Conservation (phyloP, 2,329 filamentous ascomycete genomes). For the Camillea tinctor region DNA sequence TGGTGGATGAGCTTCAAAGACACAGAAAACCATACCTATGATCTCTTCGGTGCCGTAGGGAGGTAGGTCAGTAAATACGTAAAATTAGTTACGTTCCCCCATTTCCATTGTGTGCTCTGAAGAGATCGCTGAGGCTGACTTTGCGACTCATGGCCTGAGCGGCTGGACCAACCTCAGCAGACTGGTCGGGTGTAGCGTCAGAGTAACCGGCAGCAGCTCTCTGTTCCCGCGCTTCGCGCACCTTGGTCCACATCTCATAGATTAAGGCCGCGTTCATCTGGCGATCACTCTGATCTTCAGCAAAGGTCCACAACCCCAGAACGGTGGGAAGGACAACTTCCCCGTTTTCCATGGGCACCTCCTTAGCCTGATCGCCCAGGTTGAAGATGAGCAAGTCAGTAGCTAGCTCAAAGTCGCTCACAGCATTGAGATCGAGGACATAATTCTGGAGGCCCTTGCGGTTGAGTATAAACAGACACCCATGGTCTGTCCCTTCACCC, state of each 20-base stretch:
- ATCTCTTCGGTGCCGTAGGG: background rate
- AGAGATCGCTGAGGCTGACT: constrained; percentile 46
- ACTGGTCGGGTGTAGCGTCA: constrained; percentile 3
- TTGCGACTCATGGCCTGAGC: constrained; percentile 33
- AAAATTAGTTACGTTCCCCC: background rate
- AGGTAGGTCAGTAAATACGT: background rate
- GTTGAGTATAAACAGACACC: constrained; percentile 71
- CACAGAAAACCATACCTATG: background rate
- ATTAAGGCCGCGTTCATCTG: constrained; percentile 26
- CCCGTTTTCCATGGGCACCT: constrained; percentile 22
- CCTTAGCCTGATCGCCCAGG: constrained; percentile 31
- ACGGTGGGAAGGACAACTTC: constrained; percentile 21
- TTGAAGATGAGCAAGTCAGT: constrained; percentile 54
- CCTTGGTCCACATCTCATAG: constrained; percentile 28
- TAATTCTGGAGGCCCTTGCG: constrained; percentile 70
- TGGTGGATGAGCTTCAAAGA: background rate
- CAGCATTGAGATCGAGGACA: constrained; percentile 60
- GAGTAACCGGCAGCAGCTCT: constrained; percentile 9
- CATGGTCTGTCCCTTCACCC: constrained; percentile 36
- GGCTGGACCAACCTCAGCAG: constrained; percentile 4
- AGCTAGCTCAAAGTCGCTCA: constrained; percentile 63
- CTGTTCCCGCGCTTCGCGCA: constrained; percentile 18
- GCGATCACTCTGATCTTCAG: constrained; percentile 25
- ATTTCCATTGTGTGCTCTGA: constrained; percentile 19
- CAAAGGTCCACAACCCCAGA: constrained; percentile 28